Base-by-base conservation (phyloP, 257 asterid genomes). In the Penstemon newberryi region DNA sequence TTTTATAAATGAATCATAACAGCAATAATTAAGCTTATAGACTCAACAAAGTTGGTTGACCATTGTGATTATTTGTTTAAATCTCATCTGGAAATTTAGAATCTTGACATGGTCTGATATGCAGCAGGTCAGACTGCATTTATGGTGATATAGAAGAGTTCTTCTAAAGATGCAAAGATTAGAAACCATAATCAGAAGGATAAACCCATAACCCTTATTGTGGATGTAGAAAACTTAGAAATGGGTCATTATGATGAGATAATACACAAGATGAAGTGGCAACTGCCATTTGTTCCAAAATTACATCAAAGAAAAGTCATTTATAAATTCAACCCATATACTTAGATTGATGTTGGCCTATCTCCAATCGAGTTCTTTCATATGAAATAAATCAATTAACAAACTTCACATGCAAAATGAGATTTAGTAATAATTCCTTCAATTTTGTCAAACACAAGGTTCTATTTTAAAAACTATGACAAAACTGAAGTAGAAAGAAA, bases 241-340 rank as follows among this genome's bases (percentile, higher is more conserved):
- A 11, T 12, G 4, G 38, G 13, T 18, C 9, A 63, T 33, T 5
- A 25, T 3, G 36, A 50, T 37, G 49, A 49, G 36, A 61, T 43
- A 61, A 11, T 5, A 57, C 33, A 61, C 67, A 15, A 36, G 19
- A 19, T 19, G 40, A 18, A 6, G 42, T 13, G 10, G 39, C 39
- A 62, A 45, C 41, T 19, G 7, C 42, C 6, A 6, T 25, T 43
- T 39, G 47, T 43, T 25, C 7, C 54, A 43, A 43, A 8, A 43
- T 18, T 55, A 41, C 38, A 18, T 47, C n/a, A 64, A 11, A 47
- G 9, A 7, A 47, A 36, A 6, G 13, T 39, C 3, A 37, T 36
- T 33, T 64, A 49, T 65, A 45, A 37, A 47, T 38, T 50, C 39
- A 50, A 62, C 18, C 46, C 18, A 51, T 40, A 11, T 53, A 66